phyloP scores from a whole-genome alignment of 768 basidiomycete species.

The Suillus luteus region DNA sequence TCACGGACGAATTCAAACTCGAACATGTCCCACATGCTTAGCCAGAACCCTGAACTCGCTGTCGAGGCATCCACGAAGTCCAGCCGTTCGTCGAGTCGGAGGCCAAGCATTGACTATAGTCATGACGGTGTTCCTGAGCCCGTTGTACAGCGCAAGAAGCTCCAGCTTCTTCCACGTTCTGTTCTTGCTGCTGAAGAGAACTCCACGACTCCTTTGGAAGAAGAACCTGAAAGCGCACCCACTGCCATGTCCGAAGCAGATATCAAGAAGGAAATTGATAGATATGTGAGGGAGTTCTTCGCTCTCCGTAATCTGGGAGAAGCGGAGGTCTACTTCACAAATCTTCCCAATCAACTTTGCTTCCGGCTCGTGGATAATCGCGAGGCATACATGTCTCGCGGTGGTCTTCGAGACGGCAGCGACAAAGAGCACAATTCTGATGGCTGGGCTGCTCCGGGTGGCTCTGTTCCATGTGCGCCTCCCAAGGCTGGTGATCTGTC shows the following conservation, averaged over 20 bases:
- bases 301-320: conserved; percentile 82
- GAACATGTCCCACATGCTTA: conserved; percentile 90
- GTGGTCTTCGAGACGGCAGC: conserved; percentile 88
- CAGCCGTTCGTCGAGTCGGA: conserved; percentile 50
- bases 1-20: conserved; percentile 77
- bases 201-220: conserved; percentile 42
- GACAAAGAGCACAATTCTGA: conserved; percentile 73
- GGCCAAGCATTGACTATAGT: conserved; percentile 52
- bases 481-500: conserved; percentile 86
- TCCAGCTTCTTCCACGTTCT: conserved; percentile 75
- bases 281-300: conserved; percentile 87
- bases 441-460: conserved; percentile 57
- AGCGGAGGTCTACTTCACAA: conserved; percentile 83
- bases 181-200: conserved; percentile 53
- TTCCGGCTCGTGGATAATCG: conserved; percentile 67
- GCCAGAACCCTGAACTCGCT: conserved; percentile 57
- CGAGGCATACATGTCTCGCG: conserved; percentile 80
- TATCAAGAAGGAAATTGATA: conserved; percentile 73
- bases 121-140: conserved; percentile 48
- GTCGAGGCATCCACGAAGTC: conserved; percentile 56
- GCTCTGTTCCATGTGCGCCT: conserved; percentile 57
- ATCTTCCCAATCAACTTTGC: conserved; percentile 68
- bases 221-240: conserved; percentile 45
- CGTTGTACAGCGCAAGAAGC: conserved; percentile 60
- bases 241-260: conserved; percentile 64